Base-by-base conservation (phyloP, 2,329 filamentous ascomycete genomes). In the Monilinia fructicola region DNA sequence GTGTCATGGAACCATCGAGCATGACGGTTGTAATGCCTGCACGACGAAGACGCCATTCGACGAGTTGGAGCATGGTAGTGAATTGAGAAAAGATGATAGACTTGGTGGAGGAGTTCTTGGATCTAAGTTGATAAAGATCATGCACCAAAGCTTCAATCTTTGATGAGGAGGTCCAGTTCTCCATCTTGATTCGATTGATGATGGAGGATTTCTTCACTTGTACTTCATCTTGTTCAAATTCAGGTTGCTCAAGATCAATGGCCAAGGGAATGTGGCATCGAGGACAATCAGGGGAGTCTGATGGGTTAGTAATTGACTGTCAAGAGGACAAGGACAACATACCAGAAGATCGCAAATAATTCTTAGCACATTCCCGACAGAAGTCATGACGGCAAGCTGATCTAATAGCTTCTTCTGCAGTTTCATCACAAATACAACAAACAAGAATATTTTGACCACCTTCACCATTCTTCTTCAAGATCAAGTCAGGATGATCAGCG, bases 21-120 rank as follows among this genome's bases (percentile, higher is more conserved):
- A 99, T 97, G 67, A 98, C 95, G 0, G 95, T 99, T 52, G 92
- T 96, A 79, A 99, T 97, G 7, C 95, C 95, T n/a, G 94, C 95
- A 68, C 94, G 90, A 67, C 93, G 92, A 64, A 99, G 86, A 65
- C 94, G 91, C 94, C 94, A 98, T 79, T 98, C 94, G 56, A 97
- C 94, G 35, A 98, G 85, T 81, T 97, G 94, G 67, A 98, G 82
- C 94, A 98, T 98, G 1, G 92, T 95, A 0, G 94, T 97, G 76
- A 98, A 98, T 75, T 97, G 93, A 11, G 92, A 96, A 78, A 98
- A 98, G 70, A 98, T 95, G 75, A 98, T 98, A 4, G 92, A 96
- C 80, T 99, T 99, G 78, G 95, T 90, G 0, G 93, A 96, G 69
- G 93, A 89, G 77, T 96, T 97, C 80, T 96, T 91, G 67, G 91